phyloP scores from a whole-genome alignment of 257 asterid genomes.

The Plantago ovata region DNA sequence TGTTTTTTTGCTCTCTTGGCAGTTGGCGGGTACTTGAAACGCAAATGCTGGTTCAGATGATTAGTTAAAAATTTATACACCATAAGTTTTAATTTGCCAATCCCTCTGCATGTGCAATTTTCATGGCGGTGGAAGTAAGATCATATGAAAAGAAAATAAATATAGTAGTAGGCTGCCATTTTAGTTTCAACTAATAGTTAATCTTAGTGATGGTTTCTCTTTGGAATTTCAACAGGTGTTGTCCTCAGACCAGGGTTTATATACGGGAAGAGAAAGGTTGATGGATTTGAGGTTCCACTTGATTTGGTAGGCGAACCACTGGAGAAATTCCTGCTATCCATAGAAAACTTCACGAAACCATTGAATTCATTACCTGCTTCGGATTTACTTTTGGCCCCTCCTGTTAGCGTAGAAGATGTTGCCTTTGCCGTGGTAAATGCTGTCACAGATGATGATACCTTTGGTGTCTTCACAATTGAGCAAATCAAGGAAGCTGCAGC shows the following conservation, averaged over 20 bases:
- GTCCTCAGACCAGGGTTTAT: constrained; percentile 88
- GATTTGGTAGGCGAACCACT: constrained; percentile 84
- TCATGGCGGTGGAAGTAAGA: too few species aligned
- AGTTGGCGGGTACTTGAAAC: background rate
- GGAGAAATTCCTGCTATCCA: constrained; percentile 57
- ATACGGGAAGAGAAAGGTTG: constrained; percentile 83
- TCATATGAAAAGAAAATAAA: too few species aligned
- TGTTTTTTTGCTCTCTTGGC: background rate
- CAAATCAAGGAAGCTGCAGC: constrained; percentile 97
- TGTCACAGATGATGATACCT: constrained; percentile 64
- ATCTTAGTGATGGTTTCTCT: constrained; percentile 13
- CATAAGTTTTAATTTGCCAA: too few species aligned
- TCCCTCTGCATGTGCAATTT: too few species aligned
- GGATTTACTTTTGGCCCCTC: constrained; percentile 83
- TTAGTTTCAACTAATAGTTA: background rate
- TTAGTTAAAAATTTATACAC: too few species aligned
- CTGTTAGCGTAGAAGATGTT: constrained; percentile 81
- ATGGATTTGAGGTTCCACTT: constrained; percentile 81
- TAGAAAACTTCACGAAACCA: constrained; percentile 67
- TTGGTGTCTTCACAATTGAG: constrained; percentile 85
- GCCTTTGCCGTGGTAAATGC: constrained; percentile 82
- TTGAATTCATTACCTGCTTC: constrained; percentile 86
- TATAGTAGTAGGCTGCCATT: background rate
- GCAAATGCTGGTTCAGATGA: background rate
- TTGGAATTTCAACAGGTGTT: constrained; percentile 53